Percentiles rank a stretch among this genome's conserved stretches.
Conservation (phyloP, 208 protist genomes). For the Wallacemonas collosoma region DNA sequence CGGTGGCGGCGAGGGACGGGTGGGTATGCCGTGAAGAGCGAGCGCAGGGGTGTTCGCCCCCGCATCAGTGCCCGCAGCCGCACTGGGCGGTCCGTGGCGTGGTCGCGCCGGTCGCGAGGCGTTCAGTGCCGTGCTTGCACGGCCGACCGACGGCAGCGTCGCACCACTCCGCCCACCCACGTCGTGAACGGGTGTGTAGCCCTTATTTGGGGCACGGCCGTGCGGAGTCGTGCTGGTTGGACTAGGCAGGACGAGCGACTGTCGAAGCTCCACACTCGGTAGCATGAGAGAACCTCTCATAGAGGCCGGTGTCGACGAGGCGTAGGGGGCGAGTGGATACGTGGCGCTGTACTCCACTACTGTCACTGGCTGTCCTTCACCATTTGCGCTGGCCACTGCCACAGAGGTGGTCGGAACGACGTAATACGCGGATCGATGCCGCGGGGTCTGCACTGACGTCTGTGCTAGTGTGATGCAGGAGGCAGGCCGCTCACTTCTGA, state of each 20-base stretch:
- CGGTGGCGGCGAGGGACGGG: neutral
- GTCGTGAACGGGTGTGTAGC: neutral
- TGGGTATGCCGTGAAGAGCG: neutral
- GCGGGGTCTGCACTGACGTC: neutral
- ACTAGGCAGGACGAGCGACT: no score
- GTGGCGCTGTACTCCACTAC: neutral
- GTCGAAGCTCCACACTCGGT: neutral
- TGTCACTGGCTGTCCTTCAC: neutral
- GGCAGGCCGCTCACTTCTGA: neutral
- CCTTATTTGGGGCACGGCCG: no score
- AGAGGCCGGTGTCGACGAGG: slow-evolving; percentile 1
- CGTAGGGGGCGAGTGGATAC: neutral
- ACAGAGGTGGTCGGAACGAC: neutral
- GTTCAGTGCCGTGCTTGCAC: neutral
- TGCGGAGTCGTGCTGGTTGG: neutral
- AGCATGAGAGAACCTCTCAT: neutral
- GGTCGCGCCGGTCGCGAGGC: neutral
- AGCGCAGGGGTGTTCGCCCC: neutral
- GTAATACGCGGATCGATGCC: neutral
- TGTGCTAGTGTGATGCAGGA: neutral
- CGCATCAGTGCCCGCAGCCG: neutral
- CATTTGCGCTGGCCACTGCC: neutral
- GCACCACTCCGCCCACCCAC: neutral
- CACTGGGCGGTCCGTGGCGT: neutral
- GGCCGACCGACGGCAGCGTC: neutral